Conservation (phyloP, 2,329 filamentous ascomycete genomes). For the Nemania abortiva region DNA sequence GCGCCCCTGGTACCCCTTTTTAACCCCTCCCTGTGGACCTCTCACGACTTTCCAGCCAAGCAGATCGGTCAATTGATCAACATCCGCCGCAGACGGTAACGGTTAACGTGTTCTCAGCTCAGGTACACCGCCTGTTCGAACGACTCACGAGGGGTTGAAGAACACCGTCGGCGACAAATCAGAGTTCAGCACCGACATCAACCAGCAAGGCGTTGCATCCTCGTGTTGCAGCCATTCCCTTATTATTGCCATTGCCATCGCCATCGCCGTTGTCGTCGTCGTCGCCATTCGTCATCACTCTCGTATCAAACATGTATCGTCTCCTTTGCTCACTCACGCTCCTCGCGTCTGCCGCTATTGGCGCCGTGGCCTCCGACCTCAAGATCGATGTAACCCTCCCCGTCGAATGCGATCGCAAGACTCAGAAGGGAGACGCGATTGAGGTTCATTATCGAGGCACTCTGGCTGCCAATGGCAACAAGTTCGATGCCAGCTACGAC, state of each 20-base stretch:
- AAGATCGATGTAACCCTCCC: slow-evolving; percentile 81
- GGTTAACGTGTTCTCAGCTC: slow-evolving; percentile 13
- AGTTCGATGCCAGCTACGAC: slow-evolving; percentile 90
- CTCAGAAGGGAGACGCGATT: slow-evolving; percentile 79
- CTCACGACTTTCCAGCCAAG: background rate
- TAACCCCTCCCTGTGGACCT: background rate
- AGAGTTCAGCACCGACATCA: background rate
- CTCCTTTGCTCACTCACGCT: slow-evolving; percentile 62
- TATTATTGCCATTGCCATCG: background rate
- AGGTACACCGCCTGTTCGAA: slow-evolving; percentile 9
- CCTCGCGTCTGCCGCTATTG: slow-evolving; percentile 64
- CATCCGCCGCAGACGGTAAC: background rate
- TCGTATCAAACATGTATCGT: slow-evolving; percentile 58
- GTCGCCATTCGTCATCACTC: background rate
- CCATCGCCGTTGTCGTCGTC: background rate
- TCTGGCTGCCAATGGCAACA: slow-evolving; percentile 75
- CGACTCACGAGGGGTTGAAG: background rate
- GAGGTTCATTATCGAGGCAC: slow-evolving; percentile 91
- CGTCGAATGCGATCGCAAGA: slow-evolving; percentile 84
- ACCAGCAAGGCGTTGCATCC: background rate
- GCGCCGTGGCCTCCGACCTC: slow-evolving; percentile 70
- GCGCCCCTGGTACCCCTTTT: background rate
- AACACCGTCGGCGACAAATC: background rate
- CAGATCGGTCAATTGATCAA: slow-evolving; percentile 3
- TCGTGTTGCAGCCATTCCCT: background rate